These are phyloP conservation scores for Candida boidinii DNA, from an alignment of 805 yeast species.

Conservation along the genomic window DNA sequence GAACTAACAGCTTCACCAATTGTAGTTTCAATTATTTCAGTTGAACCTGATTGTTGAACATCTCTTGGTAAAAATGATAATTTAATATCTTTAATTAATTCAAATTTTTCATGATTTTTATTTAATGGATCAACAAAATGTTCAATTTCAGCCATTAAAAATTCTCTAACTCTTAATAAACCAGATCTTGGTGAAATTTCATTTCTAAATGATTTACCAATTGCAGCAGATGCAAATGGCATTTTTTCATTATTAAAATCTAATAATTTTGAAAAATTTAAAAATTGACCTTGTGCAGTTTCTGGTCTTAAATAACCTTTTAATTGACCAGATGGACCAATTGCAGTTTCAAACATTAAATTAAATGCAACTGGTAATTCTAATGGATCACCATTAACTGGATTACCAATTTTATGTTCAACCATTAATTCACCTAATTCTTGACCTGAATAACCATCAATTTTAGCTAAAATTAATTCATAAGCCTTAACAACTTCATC, in stretches of 20 bases:
- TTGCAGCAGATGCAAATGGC: slow-evolving; percentile 99
- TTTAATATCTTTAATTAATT: slow-evolving; percentile 62
- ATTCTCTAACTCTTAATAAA: slow-evolving; percentile 94
- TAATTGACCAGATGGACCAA: slow-evolving; percentile 95
- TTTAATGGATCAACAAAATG: slow-evolving; percentile 93
- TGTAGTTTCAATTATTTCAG: slow-evolving; percentile 52
- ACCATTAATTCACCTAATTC: slow-evolving; percentile 84
- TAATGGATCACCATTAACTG: slow-evolving; percentile 77
- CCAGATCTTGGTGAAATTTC: slow-evolving; percentile 99
- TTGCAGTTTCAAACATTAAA: slow-evolving; percentile 98
- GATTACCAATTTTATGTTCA: slow-evolving; percentile 81
- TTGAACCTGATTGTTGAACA: slow-evolving; percentile 80
- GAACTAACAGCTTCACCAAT: slow-evolving; percentile 86
- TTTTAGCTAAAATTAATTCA: slow-evolving; percentile 81
- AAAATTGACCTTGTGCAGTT: slow-evolving; percentile 99
- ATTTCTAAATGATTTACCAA: slow-evolving; percentile 97
- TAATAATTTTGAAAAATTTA: slow-evolving; percentile 86
- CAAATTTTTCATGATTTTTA: slow-evolving; percentile 76
- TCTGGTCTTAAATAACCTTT: slow-evolving; percentile 97
- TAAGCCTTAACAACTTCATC: slow-evolving; percentile 75
- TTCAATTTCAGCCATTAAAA: slow-evolving; percentile 98
- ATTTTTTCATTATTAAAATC: slow-evolving; percentile 93
- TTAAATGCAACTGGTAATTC: slow-evolving; percentile 94
- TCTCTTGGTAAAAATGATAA: slow-evolving; percentile 78
- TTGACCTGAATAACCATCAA: slow-evolving; percentile 91